Percentiles rank a stretch among this genome's conserved stretches.
Conservation (phyloP, 345 rosid species). For the Aegle marmelos region DNA sequence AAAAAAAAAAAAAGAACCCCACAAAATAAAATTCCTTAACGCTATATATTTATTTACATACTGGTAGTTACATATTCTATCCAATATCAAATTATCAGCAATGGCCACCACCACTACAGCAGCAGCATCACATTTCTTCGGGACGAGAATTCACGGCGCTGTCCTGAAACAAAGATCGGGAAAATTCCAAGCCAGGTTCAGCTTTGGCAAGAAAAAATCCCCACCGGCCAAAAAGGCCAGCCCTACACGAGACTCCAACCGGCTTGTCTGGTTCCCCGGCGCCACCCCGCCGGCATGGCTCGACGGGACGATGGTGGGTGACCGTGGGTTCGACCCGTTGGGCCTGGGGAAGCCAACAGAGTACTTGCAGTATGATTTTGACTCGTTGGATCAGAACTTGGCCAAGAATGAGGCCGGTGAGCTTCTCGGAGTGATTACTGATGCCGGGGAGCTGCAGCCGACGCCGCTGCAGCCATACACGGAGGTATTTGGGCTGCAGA, state of each 20-base stretch:
- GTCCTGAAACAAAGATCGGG: conserved; percentile 19
- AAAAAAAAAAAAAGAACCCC: neutral
- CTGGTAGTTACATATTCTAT: neutral
- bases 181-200: conserved; percentile 54
- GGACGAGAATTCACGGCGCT: conserved; percentile 37
- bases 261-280: conserved; percentile 75
- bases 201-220: conserved; percentile 50
- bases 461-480: conserved; percentile 88
- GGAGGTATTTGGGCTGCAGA: conserved; percentile 77
- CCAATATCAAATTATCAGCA: neutral
- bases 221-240: conserved; percentile 35
- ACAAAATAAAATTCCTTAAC: neutral
- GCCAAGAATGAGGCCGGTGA: conserved; percentile 82
- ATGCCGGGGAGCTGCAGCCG: conserved; percentile 48
- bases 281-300: conserved; percentile 74
- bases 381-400: conserved; percentile 84
- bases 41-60: neutral
- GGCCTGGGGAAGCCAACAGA: conserved; percentile 85
- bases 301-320: conserved; percentile 79
- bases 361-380: conserved; percentile 78
- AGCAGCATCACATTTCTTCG: conserved; percentile 52
- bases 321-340: conserved; percentile 87
- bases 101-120: conserved; percentile 47
- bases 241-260: conserved; percentile 22
- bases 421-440: conserved; percentile 49